These are phyloP conservation scores for Candida odintsovae DNA, from an alignment of 805 yeast genomes.

Conservation along the genomic window DNA sequence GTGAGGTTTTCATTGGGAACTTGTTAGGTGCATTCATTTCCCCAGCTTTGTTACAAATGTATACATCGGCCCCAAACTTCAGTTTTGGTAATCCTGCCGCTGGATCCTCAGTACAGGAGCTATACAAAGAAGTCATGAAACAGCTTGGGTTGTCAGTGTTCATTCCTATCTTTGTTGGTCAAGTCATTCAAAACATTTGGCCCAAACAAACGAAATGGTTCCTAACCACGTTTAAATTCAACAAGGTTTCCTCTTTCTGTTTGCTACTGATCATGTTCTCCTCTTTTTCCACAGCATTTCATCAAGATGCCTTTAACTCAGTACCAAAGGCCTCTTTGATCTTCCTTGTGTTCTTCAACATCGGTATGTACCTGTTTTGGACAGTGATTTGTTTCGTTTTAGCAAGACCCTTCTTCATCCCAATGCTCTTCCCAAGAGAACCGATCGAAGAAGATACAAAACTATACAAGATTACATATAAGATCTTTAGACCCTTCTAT, in stretches of 20 bases:
- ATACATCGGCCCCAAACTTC: slow-evolving; percentile 48
- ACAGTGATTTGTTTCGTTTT: slow-evolving; percentile 53
- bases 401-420: slow-evolving; percentile 56
- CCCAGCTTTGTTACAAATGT: slow-evolving; percentile 80
- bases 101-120: slow-evolving; percentile 43
- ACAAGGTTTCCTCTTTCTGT: slow-evolving; percentile 76
- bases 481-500: slow-evolving; percentile 53
- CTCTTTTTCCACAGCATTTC: slow-evolving; percentile 83
- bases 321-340: slow-evolving; percentile 66
- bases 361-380: slow-evolving; percentile 74
- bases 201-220: slow-evolving; percentile 63
- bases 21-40: slow-evolving; percentile 81
- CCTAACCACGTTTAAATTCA: slow-evolving; percentile 49
- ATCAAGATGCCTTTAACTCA: slow-evolving; percentile 69
- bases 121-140: slow-evolving; percentile 77
- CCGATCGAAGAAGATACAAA: slow-evolving; percentile 44
- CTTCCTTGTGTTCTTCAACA: slow-evolving; percentile 75
- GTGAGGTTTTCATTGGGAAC: slow-evolving; percentile 85
- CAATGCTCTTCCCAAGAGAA: slow-evolving; percentile 34
- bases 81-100: slow-evolving; percentile 75
- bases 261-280: slow-evolving; percentile 70
- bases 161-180: slow-evolving; percentile 86
- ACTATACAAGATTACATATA: slow-evolving; percentile 37
- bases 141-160: slow-evolving; percentile 82
- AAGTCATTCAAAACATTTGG: slow-evolving; percentile 63